phyloP scores from a whole-genome alignment of 2,329 filamentous ascomycete genomes.

The Sphaerostilbella broomeana region DNA sequence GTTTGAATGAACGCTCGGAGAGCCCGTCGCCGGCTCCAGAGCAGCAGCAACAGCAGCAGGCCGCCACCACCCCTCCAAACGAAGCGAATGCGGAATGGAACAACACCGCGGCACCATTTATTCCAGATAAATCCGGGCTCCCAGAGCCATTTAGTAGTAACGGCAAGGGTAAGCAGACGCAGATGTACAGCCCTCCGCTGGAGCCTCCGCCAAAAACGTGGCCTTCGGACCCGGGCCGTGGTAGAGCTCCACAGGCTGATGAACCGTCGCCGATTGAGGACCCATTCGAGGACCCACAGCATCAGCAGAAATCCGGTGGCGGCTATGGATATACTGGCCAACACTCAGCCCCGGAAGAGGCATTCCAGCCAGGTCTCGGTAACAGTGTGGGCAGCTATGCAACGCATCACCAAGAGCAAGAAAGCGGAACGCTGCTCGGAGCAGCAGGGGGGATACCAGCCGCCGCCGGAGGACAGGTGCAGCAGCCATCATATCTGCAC shows the following conservation, averaged over 20 bases:
- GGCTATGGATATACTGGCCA: slow-evolving; percentile 13
- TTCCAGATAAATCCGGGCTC: slow-evolving; percentile 1
- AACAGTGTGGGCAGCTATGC: slow-evolving; percentile 9
- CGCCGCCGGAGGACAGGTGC: slow-evolving; percentile 13
- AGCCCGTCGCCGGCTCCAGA: slow-evolving; percentile 22
- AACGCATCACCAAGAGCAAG: not conserved
- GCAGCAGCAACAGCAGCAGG: slow-evolving; percentile 18
- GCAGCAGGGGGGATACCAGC: slow-evolving; percentile 10
- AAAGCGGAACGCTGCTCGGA: not conserved
- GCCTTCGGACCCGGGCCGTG: slow-evolving; percentile 19
- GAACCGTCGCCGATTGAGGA: slow-evolving; percentile 16
- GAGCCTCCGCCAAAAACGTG: slow-evolving; percentile 20
- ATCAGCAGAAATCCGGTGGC: no score
- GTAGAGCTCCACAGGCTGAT: slow-evolving; percentile 15
- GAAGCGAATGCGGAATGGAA: slow-evolving; percentile 16
- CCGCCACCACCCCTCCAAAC: slow-evolving; percentile 25
- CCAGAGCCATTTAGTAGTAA: slow-evolving; percentile 16
- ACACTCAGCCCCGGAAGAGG: slow-evolving; percentile 24
- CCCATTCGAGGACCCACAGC: slow-evolving; percentile 27
- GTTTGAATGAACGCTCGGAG: slow-evolving; percentile 27
- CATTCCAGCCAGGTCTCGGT: slow-evolving; percentile 34
- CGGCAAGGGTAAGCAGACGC: slow-evolving; percentile 31
- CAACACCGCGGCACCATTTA: slow-evolving; percentile 1
- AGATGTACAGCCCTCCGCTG: slow-evolving; percentile 21
- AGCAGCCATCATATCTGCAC: not conserved